A percentile compares a stretch with the other conserved stretches of the same genome.
phyloP scores from a whole-genome alignment of 164 flowering plant genomes.

The Aristolochia fimbriata region DNA sequence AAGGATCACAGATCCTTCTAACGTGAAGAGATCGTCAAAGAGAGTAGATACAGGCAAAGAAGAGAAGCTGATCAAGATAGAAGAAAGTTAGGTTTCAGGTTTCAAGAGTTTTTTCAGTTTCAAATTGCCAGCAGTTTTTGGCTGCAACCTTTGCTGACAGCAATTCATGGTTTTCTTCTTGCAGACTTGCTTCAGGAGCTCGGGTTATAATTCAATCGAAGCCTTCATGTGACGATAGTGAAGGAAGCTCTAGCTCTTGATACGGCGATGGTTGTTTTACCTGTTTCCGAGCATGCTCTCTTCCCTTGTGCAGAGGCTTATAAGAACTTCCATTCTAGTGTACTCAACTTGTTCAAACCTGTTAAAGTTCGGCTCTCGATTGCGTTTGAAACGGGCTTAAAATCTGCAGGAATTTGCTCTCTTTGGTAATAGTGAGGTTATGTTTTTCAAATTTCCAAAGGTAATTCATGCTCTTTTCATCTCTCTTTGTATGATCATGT shows the following conservation, averaged over 20 bases:
- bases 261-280: too few species aligned
- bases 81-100: slow-evolving; percentile 77
- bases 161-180: not conserved
- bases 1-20: slow-evolving; percentile 40
- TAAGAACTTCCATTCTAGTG: too few species aligned
- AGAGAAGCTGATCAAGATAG: slow-evolving; percentile 56
- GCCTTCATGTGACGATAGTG: slow-evolving; percentile 21
- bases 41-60: slow-evolving; percentile 49
- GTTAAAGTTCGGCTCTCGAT: too few species aligned
- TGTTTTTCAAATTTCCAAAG: too few species aligned
- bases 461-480: too few species aligned
- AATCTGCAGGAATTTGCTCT: too few species aligned
- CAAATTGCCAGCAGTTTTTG: not conserved
- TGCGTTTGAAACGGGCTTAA: too few species aligned
- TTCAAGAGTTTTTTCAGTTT: not conserved
- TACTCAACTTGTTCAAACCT: too few species aligned
- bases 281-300: too few species aligned
- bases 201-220: slow-evolving; percentile 84
- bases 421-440: too few species aligned
- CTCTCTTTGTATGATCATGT: too few species aligned
- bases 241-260: slow-evolving; percentile 9
- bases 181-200: slow-evolving; percentile 99
- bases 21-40: slow-evolving; percentile 29
- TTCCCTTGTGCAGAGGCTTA: too few species aligned
- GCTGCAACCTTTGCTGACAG: not conserved